Evolutionary conservation across 805 yeast species (phyloP), one percentile per base, ranked within the genome.

Genomic region (Starmerella riodocensis): DNA sequence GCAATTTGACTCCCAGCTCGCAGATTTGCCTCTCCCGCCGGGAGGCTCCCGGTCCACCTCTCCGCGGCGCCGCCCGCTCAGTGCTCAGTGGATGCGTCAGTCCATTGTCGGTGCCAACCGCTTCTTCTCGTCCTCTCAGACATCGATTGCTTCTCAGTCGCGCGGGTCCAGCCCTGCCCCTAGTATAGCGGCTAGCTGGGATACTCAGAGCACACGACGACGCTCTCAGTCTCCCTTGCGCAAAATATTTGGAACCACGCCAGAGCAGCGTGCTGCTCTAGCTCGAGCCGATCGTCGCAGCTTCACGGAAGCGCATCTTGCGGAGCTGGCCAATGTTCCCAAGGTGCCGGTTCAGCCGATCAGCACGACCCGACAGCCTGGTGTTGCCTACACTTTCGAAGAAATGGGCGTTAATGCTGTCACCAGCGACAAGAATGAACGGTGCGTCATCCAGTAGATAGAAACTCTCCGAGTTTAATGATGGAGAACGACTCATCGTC

Each of bases 371-470:
- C 37, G 48, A n/a, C 37, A 36, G 40, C 53, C 53, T 9, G 53
- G 53, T 17, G 51, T 50, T 7, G 50, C 53, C 4, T 48, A 50
- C 35, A 49, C 53, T 13, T 52, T 52, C 36, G 56, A 52, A 38
- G 53, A 51, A 16, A 52, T 52, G 56, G 56, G 56, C 28, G 37
- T 52, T 17, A 35, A 43, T 31, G 37, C 49, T 2, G 40, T 42
- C 7, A 20, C 52, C 12, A 40, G 34, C 25, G 48, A 44, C 19
- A 41, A 44, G 29, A 37, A 29, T 13, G 53, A 50, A 26, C 46
- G 45, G 27, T 51, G 54, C 30, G 34, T 36, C 6, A 36, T 48
- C 12, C 40, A 39, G 40, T 47, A 30, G 21, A 4, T 7, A 4
- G 24, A 4, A 5, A 25, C 30, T 24, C n/a, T n/a, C n/a, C n/a